Evolutionary conservation across 1,139 yeast species (phyloP), one percentile per base, ranked within the genome.

Genomic region (Hyphopichia fennica): DNA sequence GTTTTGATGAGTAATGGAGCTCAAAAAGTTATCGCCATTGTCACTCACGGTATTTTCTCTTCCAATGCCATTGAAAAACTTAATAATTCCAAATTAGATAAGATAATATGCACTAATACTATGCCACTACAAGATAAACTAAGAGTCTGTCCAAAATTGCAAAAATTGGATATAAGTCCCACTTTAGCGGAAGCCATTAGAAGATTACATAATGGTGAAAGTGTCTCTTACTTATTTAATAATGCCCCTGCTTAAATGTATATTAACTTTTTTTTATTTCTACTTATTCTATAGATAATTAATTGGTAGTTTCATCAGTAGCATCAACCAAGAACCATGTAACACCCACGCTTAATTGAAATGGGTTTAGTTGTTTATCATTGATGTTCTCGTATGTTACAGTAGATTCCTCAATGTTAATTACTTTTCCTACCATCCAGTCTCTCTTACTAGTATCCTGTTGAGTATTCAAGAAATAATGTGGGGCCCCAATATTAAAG

Each of bases 101-200:
- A 76, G 56, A 91, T 93, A 20, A 91, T 93, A 35, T 90, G 97
- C 67, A 91, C 99, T 14, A 93, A 93, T 64, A 87, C 97, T 4
- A 95, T 93, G 50, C 99, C 99, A 19, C 82, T 89, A 48, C 90
- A 86, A 55, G 89, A 86, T 45, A 87, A 88, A 62, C 71, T 83
- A 60, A 63, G 67, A 40, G 61, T 67, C 42, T 90, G 97, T 60
- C 82, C 87, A 33, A 87, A 84, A 58, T 72, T 93, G 54, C 90
- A 85, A 52, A 80, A 84, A 27, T 81, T 93, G 50, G 99, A 93
- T 65, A 82, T 93, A 44, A 82, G 93, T 50, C 86, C 95, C 25
- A 95, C 89, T 15, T 69, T 93, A 46, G 98, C 98, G n/a, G 99
- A 93, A 70, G 87, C 96, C 45, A 87, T 93, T 48, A 84, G 99